phyloP scores from a whole-genome alignment of 768 basidiomycete species.

The Arthromyces matolae region DNA sequence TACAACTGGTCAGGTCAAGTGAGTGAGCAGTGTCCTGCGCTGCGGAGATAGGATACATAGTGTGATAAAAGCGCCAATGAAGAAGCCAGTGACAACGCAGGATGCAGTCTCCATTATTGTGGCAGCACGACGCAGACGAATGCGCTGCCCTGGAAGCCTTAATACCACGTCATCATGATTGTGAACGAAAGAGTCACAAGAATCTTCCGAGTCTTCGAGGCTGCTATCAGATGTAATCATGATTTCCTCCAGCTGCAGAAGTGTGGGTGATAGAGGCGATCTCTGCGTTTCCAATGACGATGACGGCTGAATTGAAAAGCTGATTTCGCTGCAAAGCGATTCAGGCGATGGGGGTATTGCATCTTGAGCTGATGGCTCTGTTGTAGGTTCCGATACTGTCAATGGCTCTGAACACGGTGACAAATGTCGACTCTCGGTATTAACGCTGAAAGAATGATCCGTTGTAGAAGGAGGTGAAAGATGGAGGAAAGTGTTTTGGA shows the following conservation, averaged over 20 bases:
- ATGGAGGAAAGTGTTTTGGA: neutral
- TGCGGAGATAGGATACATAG: constrained; percentile 47
- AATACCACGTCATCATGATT: constrained; percentile 9
- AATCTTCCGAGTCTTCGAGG: neutral
- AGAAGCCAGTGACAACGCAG: constrained; percentile 48
- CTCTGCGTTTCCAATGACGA: constrained; percentile 3
- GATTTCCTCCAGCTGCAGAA: neutral
- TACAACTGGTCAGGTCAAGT: constrained; percentile 19
- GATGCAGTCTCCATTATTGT: constrained; percentile 32
- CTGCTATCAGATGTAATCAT: too few species aligned
- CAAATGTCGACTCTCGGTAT: too few species aligned
- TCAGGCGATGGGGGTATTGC: neutral
- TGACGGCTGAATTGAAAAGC: constrained; percentile 1
- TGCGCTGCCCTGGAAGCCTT: constrained; percentile 9
- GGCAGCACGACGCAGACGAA: constrained; percentile 12
- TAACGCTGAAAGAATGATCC: neutral
- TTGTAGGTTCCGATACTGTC: too few species aligned
- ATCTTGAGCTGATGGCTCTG: neutral
- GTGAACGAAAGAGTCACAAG: constrained; percentile 9
- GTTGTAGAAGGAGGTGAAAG: neutral
- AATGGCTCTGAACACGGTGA: too few species aligned
- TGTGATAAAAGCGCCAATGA: constrained; percentile 55
- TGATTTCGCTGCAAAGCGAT: constrained; percentile 2
- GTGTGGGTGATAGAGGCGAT: neutral
- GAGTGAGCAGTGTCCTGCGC: constrained; percentile 39